Evolutionary conservation across 1,139 yeast species (phyloP).

Genomic region (Saccharomyces uvarum): DNA sequence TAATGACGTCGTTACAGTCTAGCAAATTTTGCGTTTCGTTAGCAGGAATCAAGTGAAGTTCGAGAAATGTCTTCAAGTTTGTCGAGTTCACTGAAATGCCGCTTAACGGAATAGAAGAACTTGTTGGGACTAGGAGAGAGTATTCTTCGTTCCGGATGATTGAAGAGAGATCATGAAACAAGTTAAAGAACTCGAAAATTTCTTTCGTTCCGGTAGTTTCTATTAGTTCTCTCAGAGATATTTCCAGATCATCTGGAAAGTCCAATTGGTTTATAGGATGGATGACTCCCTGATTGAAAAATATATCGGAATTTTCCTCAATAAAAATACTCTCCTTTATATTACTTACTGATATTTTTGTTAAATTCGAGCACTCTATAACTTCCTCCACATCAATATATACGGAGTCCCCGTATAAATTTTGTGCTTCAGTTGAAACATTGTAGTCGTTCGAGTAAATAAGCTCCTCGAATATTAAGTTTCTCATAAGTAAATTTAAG

Average conservation of each 20-base stretch:
- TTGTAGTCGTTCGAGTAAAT: conserved; percentile 58
- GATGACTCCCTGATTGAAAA: conserved; percentile 79
- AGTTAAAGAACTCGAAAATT: conserved; percentile 44
- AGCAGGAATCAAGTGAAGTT: conserved; percentile 63
- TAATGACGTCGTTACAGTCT: conserved; percentile 39
- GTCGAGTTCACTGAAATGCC: conserved; percentile 27
- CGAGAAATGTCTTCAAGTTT: conserved; percentile 47
- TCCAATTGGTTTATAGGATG: conserved; percentile 57
- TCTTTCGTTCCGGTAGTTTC: conserved; percentile 39
- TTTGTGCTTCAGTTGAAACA: conserved; percentile 26
- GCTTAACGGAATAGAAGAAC: conserved; percentile 43
- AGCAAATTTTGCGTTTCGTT: conserved; percentile 38
- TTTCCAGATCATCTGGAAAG: conserved; percentile 50
- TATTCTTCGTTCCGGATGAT: conserved; percentile 30
- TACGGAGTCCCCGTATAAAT: conserved; percentile 34
- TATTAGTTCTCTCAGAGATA: conserved; percentile 53
- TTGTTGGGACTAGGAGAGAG: conserved; percentile 70
- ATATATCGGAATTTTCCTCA: conserved; percentile 51
- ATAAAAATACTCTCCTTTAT: conserved; percentile 28
- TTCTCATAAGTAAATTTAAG: conserved; percentile 46
- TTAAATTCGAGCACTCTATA: conserved; percentile 1
- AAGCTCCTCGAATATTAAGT: conserved; percentile 53
- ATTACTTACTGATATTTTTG: conserved; percentile 18
- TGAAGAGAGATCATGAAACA: conserved; percentile 22
- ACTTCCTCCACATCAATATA: conserved; percentile 8